Conservation (phyloP, 176 grass and related monocot genomes). For the Phragmites australis region DNA sequence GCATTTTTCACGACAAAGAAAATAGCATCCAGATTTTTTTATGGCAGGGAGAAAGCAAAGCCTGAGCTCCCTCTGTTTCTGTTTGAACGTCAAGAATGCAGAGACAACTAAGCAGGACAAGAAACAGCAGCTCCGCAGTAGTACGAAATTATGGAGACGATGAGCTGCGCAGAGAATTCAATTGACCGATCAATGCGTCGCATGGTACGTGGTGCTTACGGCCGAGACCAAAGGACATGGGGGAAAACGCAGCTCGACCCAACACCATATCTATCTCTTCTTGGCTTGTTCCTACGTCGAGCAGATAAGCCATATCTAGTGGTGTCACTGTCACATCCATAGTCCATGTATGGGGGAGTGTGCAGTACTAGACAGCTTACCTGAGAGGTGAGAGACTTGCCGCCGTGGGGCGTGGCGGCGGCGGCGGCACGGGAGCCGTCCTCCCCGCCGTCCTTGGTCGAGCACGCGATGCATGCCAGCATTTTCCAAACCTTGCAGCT, state of each 20-base stretch:
- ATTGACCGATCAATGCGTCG: slow-evolving; percentile 25
- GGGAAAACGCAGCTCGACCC: not conserved
- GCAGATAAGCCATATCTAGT: slow-evolving; percentile 27
- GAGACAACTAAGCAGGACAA: slow-evolving; percentile 28
- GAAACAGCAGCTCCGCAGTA: not conserved
- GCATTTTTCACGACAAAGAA: not conserved
- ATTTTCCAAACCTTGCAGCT: slow-evolving; percentile 36
- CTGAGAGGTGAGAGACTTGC: slow-evolving; percentile 90
- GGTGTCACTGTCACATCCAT: slow-evolving; percentile 22
- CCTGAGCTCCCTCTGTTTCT: not conserved
- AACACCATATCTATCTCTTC: not conserved
- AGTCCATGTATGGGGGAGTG: not conserved
- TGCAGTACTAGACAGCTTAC: slow-evolving; percentile 2
- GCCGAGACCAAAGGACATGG: not conserved
- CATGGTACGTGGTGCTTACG: not conserved
- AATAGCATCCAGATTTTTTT: too few species aligned
- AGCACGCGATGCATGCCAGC: slow-evolving; percentile 92
- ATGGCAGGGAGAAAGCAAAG: not conserved
- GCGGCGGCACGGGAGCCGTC: slow-evolving; percentile 52
- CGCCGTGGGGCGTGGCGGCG: slow-evolving; percentile 41
- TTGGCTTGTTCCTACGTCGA: not conserved
- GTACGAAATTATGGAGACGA: not conserved
- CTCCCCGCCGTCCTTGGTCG: slow-evolving; percentile 71
- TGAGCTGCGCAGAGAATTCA: slow-evolving; percentile 24
- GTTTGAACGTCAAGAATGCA: slow-evolving; percentile 29